Evolutionary conservation across 1,284 basidiomycete species (phyloP).

Genomic region (Leccinum subspadiceum): DNA sequence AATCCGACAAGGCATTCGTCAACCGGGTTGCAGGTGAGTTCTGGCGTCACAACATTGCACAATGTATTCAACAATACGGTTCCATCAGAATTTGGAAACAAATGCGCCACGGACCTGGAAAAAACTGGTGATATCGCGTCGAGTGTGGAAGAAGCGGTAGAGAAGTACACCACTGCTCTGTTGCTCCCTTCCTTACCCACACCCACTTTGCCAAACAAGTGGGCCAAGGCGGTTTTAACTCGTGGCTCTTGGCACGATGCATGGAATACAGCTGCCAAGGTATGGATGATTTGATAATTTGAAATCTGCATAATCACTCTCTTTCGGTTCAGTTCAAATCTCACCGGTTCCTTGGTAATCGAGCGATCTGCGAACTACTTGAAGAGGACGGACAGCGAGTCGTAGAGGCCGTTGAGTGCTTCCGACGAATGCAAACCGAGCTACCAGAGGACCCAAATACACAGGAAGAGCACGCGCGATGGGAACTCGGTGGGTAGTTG

Average conservation of each 20-base stretch:
- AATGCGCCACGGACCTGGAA: background rate
- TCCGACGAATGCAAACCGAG: background rate
- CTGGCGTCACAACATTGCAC: background rate
- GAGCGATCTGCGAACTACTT: constrained; percentile 4
- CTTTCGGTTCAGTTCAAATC: background rate
- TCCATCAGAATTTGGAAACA: background rate
- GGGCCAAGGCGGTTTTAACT: background rate
- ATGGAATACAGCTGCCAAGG: background rate
- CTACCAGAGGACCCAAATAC: background rate
- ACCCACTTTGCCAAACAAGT: background rate
- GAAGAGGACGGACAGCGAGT: background rate
- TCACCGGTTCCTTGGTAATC: background rate
- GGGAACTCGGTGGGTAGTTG: background rate
- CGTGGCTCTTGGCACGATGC: background rate
- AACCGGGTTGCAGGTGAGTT: background rate
- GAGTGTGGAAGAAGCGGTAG: background rate
- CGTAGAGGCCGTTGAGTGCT: background rate
- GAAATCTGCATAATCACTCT: background rate
- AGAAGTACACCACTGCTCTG: background rate
- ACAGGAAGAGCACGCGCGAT: background rate
- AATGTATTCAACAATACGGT: background rate
- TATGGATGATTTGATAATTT: background rate
- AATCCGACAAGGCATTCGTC: background rate
- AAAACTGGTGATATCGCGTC: background rate
- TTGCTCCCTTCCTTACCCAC: background rate